Conservation (phyloP, 495 filamentous ascomycete genomes). For the Penicillium salamii region DNA sequence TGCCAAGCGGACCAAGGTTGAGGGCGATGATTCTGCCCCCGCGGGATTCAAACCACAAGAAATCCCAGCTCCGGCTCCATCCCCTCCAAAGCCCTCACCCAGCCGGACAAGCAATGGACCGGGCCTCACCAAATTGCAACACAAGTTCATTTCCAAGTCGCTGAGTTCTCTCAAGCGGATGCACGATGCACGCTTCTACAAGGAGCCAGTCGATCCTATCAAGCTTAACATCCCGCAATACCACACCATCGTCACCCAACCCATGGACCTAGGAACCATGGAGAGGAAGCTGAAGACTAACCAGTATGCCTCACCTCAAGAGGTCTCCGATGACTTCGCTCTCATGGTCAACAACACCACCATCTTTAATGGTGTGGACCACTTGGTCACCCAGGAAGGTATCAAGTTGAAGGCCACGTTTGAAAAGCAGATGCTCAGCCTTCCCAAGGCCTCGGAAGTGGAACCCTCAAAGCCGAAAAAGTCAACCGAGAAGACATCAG, state of each 20-base stretch:
- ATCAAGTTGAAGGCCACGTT: conserved; percentile 59
- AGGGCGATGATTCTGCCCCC: conserved; percentile 30
- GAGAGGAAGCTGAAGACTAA: conserved; percentile 74
- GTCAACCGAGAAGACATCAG: conserved; percentile 45
- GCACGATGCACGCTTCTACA: conserved; percentile 69
- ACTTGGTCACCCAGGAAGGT: conserved; percentile 65
- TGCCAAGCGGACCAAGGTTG: conserved; percentile 72
- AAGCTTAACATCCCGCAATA: conserved; percentile 71
- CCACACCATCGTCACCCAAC: conserved; percentile 62
- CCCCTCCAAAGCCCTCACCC: conserved; percentile 16
- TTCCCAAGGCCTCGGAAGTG: conserved; percentile 49
- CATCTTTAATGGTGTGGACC: conserved; percentile 76
- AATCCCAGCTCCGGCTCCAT: conserved; percentile 30
- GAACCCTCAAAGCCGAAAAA: conserved; percentile 64
- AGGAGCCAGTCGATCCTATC: conserved; percentile 68
- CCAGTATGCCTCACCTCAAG: conserved; percentile 61
- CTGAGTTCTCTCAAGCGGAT: conserved; percentile 78
- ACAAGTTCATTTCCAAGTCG: conserved; percentile 49
- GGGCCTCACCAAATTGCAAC: conserved; percentile 54
- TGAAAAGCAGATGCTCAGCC: conserved; percentile 52
- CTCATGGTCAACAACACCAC: conserved; percentile 73
- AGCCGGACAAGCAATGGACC: conserved; percentile 11
- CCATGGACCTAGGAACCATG: conserved; percentile 81
- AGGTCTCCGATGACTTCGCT: conserved; percentile 67
- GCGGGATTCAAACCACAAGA: conserved; percentile 39